A percentile compares a stretch with the other conserved stretches of the same genome.
Conservation (phyloP, 768 basidiomycete species). For the Agaricus blazei region DNA sequence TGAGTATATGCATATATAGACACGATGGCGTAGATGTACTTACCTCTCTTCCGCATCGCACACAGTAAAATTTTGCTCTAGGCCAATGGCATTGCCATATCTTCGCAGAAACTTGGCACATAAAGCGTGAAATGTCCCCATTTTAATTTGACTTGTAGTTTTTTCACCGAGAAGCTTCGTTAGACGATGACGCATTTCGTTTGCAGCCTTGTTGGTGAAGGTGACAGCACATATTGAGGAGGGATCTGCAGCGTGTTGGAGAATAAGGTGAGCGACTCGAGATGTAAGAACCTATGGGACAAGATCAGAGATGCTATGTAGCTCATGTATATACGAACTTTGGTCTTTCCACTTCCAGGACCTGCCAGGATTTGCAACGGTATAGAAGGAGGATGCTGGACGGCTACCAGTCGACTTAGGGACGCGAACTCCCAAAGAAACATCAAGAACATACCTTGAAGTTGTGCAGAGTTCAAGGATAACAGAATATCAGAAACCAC, state of each 20-base stretch:
- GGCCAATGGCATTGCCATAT: conserved; percentile 49
- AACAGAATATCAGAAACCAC: conserved; percentile 11
- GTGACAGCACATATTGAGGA: conserved; percentile 72
- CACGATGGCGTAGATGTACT: conserved; percentile 10
- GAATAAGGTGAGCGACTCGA: conserved; percentile 62
- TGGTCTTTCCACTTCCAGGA: conserved; percentile 71
- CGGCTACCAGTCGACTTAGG: conserved; percentile 38
- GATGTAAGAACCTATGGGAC: conserved; percentile 55
- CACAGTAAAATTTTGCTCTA: conserved; percentile 75
- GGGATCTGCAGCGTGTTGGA: conserved; percentile 44
- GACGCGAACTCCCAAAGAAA: not conserved
- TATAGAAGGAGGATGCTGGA: conserved; percentile 51
- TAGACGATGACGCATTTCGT: conserved; percentile 77
- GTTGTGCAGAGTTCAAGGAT: conserved; percentile 33
- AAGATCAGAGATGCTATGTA: not conserved
- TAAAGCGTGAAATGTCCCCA: conserved; percentile 79
- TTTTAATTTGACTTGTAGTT: conserved; percentile 44
- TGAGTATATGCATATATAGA: conserved; percentile 2
- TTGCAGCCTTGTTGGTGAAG: conserved; percentile 89
- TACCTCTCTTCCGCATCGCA: conserved; percentile 80
- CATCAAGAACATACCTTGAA: conserved; percentile 24
- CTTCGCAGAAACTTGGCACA: conserved; percentile 70
- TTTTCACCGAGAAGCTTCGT: conserved; percentile 60
- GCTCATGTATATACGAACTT: conserved; percentile 23
- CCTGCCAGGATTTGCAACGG: conserved; percentile 82